Percentiles rank a stretch among this genome's conserved stretches.
Conservation (phyloP, 1,284 basidiomycete genomes). For the Sporisorium graminicola region DNA sequence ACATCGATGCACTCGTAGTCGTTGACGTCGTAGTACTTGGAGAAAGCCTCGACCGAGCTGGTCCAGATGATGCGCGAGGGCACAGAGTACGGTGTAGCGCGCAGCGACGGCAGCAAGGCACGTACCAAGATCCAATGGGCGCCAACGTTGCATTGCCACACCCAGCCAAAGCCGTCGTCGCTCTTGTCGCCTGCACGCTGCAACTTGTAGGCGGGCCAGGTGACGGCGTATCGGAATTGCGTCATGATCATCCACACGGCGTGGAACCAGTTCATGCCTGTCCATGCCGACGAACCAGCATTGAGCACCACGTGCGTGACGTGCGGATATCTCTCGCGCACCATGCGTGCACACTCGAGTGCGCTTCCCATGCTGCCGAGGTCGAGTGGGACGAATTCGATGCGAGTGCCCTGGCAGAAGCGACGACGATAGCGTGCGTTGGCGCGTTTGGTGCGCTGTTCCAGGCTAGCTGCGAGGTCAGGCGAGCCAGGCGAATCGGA, state of each 20-base stretch:
- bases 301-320: constrained; percentile 69
- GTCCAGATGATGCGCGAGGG: constrained; percentile 69
- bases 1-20: constrained; percentile 67
- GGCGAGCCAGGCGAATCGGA: constrained; percentile 13
- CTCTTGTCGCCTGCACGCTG: constrained; percentile 66
- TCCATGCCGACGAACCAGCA: constrained; percentile 67
- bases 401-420: constrained; percentile 62
- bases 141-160: constrained; percentile 69
- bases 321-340: constrained; percentile 61
- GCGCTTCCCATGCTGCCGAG: constrained; percentile 66
- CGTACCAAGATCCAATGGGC: constrained; percentile 67
- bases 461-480: constrained; percentile 40
- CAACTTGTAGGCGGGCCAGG: constrained; percentile 66
- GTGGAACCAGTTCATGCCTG: constrained; percentile 64
- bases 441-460: constrained; percentile 54
- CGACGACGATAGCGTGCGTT: constrained; percentile 58
- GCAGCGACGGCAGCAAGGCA: constrained; percentile 57
- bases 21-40: constrained; percentile 58
- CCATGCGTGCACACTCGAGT: constrained; percentile 59
- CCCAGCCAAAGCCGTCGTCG: constrained; percentile 68
- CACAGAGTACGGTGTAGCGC: constrained; percentile 59
- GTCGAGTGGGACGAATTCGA: constrained; percentile 68
- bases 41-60: constrained; percentile 67
- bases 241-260: constrained; percentile 64
- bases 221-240: constrained; percentile 65